Percentiles rank a stretch among this genome's conserved stretches.
These are phyloP conservation scores for Ambispora gerdemannii DNA, from an alignment of 192 early-diverging fungal genomes.

Conservation along the genomic window DNA sequence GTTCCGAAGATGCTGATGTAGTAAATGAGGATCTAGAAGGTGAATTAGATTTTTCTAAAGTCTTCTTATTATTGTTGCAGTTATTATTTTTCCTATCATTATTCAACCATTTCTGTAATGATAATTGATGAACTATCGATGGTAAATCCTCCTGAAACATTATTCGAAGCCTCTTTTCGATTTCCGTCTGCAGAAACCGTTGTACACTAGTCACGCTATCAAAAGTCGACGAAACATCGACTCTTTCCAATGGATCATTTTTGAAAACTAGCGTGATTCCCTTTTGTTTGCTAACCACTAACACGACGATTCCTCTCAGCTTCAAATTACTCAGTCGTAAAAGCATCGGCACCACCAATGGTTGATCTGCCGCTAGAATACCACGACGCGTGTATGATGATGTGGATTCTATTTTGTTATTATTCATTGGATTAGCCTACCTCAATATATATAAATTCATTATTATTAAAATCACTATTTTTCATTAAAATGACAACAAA, in stretches of 20 bases:
- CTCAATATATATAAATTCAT: too few species aligned
- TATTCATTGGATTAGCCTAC: constrained; percentile 77
- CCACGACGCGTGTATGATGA: constrained; percentile 62
- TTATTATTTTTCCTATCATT: constrained; percentile 34
- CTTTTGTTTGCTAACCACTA: constrained; percentile 90
- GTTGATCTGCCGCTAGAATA: constrained; percentile 86
- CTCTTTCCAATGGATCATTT: constrained; percentile 92
- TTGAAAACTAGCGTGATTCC: constrained; percentile 97
- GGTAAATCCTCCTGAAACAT: constrained; percentile 96
- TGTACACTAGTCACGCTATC: constrained; percentile 88
- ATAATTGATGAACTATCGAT: constrained; percentile 87
- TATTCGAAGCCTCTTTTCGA: constrained; percentile 83
- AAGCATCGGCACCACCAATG: constrained; percentile 94
- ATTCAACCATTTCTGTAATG: constrained; percentile 38
- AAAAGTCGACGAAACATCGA: constrained; percentile 96
- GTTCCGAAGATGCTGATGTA: constrained; percentile 32
- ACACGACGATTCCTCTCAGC: constrained; percentile 85
- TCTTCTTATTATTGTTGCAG: constrained; percentile 29
- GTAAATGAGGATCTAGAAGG: too few species aligned
- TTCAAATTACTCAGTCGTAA: constrained; percentile 86
- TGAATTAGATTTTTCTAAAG: too few species aligned
- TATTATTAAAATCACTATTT: neutral
- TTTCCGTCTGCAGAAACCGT: constrained; percentile 83
- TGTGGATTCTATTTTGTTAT: constrained; percentile 52
- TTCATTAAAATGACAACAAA: neutral